phyloP scores from a whole-genome alignment of 345 rosid genomes.

The Cardamine resedifolia region DNA sequence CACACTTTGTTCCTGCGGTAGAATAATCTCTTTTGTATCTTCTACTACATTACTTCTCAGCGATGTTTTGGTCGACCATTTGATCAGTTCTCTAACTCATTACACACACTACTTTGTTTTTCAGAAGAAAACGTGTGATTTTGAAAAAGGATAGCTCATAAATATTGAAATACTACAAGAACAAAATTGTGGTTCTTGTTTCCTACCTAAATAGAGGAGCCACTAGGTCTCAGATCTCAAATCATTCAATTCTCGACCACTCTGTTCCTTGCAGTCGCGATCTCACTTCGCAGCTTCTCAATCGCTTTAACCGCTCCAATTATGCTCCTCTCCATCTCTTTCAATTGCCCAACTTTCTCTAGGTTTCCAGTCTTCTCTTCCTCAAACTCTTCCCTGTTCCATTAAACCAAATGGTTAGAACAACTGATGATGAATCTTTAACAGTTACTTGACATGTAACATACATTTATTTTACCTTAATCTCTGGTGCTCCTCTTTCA shows the following conservation, averaged over 20 bases:
- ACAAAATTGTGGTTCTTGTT: conserved; percentile 18
- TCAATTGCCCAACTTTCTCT: conserved; percentile 59
- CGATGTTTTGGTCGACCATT: neutral
- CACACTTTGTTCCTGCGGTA: neutral
- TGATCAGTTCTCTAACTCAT: neutral
- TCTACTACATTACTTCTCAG: neutral
- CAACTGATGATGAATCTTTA: conserved; percentile 7
- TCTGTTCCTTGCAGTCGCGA: conserved; percentile 28
- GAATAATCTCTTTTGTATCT: neutral
- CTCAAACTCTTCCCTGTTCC: conserved; percentile 59
- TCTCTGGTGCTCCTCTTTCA: conserved; percentile 62
- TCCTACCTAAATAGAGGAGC: neutral
- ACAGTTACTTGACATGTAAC: conserved; percentile 13
- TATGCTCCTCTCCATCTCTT: conserved; percentile 61
- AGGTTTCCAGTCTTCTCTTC: conserved; percentile 66
- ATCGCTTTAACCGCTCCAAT: conserved; percentile 64
- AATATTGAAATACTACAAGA: neutral
- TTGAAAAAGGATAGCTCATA: neutral
- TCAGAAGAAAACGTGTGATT: neutral
- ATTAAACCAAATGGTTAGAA: conserved; percentile 13
- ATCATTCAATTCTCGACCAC: conserved; percentile 6
- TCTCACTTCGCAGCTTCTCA: conserved; percentile 58
- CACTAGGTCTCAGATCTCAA: neutral
- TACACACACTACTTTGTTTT: neutral
- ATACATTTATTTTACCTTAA: conserved; percentile 50